Base-by-base conservation (phyloP, 805 yeast genomes). In the Myxozyma mucilagina region DNA sequence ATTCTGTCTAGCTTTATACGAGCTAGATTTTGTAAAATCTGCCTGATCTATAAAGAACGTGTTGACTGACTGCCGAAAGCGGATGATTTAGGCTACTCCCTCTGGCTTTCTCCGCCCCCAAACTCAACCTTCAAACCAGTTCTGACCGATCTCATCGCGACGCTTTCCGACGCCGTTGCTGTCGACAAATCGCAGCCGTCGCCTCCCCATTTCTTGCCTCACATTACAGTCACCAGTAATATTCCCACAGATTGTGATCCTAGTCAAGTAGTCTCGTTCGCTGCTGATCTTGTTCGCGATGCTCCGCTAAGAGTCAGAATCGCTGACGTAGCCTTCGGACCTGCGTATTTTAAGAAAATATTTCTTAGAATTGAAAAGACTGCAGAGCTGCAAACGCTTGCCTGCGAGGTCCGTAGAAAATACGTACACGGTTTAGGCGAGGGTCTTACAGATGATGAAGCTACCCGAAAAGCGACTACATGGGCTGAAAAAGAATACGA, bases 41-140 rank as follows among this genome's bases (percentile, higher is more conserved):
- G n/a, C n/a, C n/a, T n/a, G n/a, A n/a, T n/a, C n/a, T n/a, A n/a
- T n/a, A n/a, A n/a, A n/a, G n/a, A n/a, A n/a, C n/a, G n/a, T n/a
- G n/a, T n/a, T n/a, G n/a, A n/a, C n/a, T n/a, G n/a, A n/a, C n/a
- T n/a, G n/a, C n/a, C n/a, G n/a, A 41, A 41, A 38, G 35, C 29
- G 36, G 44, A 38, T 39, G 53, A 53, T 56, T 69, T 76, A 79
- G 79, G 79, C 31, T 80, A 85, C 52, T 85, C 94, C 59, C 77
- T 89, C 54, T 89, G 96, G 96, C 83, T 87, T 47, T 84, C 86
- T 71, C 96, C 96, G 1, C 81, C 77, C 56, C 76, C 76, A 18
- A 81, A 80, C 49, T 73, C 86, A 4, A 79, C 80, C 38, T 74
- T 86, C 24, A 72, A 81, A 67, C 89, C 85, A 53, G 82, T 83